Evolutionary conservation across 345 rosid genomes (phyloP).

Genomic region (Hibiscus tridactylites): DNA sequence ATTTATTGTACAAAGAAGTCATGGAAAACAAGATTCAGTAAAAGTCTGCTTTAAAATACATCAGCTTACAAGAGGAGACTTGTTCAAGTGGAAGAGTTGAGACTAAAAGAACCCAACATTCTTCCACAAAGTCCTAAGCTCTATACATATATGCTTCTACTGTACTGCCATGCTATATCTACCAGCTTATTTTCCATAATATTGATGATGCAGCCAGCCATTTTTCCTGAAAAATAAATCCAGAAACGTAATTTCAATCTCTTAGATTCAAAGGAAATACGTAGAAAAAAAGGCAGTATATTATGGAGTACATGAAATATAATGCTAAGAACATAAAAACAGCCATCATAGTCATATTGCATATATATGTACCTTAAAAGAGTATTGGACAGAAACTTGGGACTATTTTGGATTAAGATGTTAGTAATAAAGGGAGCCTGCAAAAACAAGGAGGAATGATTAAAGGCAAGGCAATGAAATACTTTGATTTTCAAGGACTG

Average conservation of each 20-base stretch:
- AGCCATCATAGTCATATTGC: not conserved
- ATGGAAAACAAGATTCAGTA: no score
- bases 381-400: conserved; percentile 6
- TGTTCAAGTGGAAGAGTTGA: conserved; percentile 14
- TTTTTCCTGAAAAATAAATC: conserved; percentile 15
- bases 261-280: not conserved
- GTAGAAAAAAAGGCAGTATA: no score
- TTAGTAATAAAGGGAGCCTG: conserved; percentile 59
- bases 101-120: conserved; percentile 20
- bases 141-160: not conserved
- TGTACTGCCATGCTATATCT: not conserved
- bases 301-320: no score
- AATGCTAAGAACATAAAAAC: no score
- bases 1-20: no score
- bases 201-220: not conserved
- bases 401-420: conserved; percentile 9
- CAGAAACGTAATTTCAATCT: not conserved
- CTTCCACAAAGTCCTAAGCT: conserved; percentile 7
- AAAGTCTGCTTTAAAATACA: not conserved
- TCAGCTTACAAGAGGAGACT: not conserved
- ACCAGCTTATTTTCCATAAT: conserved; percentile 18
- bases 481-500: not conserved
- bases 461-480: not conserved
- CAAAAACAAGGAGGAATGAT: conserved; percentile 4
- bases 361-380: not conserved